A percentile compares a stretch with the other conserved stretches of the same genome.
These are phyloP conservation scores for Sporothrix schenckii DNA, from an alignment of 2,329 filamentous ascomycete genomes.

Conservation along the genomic window DNA sequence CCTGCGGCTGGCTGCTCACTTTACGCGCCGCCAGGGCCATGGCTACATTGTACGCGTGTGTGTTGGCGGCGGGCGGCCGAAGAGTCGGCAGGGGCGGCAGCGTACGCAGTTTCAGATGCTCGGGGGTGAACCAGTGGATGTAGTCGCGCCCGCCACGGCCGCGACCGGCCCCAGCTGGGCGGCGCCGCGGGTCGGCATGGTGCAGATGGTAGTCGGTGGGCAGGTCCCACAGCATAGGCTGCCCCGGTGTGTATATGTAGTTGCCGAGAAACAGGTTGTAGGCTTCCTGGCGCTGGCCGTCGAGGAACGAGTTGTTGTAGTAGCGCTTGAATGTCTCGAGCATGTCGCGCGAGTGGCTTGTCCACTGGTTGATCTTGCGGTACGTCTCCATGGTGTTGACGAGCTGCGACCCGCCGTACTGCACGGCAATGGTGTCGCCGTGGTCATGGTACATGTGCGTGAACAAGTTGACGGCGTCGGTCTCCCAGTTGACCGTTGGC, in stretches of 20 bases:
- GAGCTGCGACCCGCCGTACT: conserved; percentile 95
- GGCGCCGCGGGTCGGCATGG: conserved; percentile 77
- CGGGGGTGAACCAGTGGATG: conserved; percentile 83
- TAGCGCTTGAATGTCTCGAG: conserved; percentile 98
- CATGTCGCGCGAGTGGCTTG: conserved; percentile 95
- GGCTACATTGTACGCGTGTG: conserved; percentile 44
- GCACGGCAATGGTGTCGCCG: conserved; percentile 94
- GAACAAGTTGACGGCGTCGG: conserved; percentile 92
- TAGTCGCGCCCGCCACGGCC: conserved; percentile 58
- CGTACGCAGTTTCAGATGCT: conserved; percentile 65
- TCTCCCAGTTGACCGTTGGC: conserved; percentile 83
- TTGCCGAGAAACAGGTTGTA: conserved; percentile 98
- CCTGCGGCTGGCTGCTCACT: conserved; percentile 6
- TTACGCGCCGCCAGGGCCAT: not conserved
- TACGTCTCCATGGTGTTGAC: conserved; percentile 99
- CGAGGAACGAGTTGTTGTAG: conserved; percentile 95
- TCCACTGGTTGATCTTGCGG: conserved; percentile 98
- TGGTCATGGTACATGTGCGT: conserved; percentile 99
- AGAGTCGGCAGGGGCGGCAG: conserved; percentile 52
- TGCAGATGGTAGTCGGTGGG: conserved; percentile 95
- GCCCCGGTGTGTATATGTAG: conserved; percentile 82
- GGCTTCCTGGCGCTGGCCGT: conserved; percentile 95
- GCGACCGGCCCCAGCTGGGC: conserved; percentile 50
- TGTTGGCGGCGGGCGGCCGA: conserved; percentile 49
- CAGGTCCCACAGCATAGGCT: conserved; percentile 97